These are phyloP conservation scores for Panus rudis DNA, from an alignment of 768 basidiomycete species.

Conservation along the genomic window DNA sequence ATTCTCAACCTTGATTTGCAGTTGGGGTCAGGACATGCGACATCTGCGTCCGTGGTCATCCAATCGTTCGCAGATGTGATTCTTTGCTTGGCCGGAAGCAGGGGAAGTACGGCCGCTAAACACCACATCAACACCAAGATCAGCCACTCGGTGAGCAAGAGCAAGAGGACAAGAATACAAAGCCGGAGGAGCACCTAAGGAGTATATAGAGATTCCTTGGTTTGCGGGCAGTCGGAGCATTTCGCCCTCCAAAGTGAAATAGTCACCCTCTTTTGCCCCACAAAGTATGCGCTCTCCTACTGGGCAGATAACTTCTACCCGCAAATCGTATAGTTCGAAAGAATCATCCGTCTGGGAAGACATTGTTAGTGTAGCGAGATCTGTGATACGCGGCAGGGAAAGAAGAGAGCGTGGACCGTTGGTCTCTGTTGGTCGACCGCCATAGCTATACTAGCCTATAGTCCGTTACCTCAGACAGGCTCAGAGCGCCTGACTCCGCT, in stretches of 20 bases:
- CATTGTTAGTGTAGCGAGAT: background rate
- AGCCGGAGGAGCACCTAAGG: conserved; percentile 36
- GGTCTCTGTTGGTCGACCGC: too few relatives aligned
- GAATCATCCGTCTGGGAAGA: conserved; percentile 25
- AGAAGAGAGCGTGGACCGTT: too few relatives aligned
- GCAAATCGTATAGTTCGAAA: conserved; percentile 60
- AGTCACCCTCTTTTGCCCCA: conserved; percentile 57
- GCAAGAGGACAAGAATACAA: background rate
- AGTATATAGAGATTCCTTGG: conserved; percentile 67
- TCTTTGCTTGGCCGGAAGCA: conserved; percentile 65
- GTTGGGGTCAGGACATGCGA: conserved; percentile 63
- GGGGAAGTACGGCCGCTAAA: conserved; percentile 52
- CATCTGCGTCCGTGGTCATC: conserved; percentile 60
- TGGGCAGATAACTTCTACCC: conserved; percentile 56
- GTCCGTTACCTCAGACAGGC: too few relatives aligned
- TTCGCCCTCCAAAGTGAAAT: conserved; percentile 58
- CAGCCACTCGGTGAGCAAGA: too few relatives aligned
- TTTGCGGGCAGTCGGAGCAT: conserved; percentile 53
- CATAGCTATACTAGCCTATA: too few relatives aligned
- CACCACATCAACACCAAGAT: background rate
- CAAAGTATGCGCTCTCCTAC: conserved; percentile 51
- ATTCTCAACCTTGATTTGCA: conserved; percentile 53
- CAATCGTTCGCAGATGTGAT: conserved; percentile 49
- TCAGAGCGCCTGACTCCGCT: too few relatives aligned
- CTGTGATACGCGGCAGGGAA: background rate